A percentile compares a stretch with the other conserved stretches of the same genome.
Evolutionary conservation across 2,329 filamentous ascomycete genomes (phyloP).

Genomic region (Colletotrichum sp.): DNA sequence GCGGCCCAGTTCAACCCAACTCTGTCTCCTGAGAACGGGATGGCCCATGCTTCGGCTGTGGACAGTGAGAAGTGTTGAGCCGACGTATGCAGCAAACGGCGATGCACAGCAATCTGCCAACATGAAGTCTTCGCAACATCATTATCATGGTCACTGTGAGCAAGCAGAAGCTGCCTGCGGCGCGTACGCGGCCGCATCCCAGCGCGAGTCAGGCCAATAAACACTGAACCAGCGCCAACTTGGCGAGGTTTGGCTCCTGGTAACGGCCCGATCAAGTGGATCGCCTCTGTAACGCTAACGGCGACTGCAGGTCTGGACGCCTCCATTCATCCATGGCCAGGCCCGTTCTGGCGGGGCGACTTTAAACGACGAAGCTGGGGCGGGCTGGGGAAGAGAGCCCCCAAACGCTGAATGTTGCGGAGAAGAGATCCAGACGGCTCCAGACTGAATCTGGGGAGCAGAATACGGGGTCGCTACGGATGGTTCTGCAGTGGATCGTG

Average conservation of each 20-base stretch:
- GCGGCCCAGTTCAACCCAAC: neutral
- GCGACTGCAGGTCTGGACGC: neutral
- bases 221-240: neutral
- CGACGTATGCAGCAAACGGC: neutral
- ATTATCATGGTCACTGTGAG: neutral
- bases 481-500: neutral
- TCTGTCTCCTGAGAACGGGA: neutral
- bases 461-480: neutral
- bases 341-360: neutral
- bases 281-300: neutral
- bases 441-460: neutral
- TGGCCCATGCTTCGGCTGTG: neutral
- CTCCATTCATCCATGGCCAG: neutral
- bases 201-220: conserved; percentile 1
- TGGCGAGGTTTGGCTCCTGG: neutral
- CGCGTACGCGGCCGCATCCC: neutral
- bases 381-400: neutral
- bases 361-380: neutral
- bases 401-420: neutral
- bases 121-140: neutral
- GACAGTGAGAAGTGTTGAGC: neutral
- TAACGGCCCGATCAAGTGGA: conserved; percentile 14
- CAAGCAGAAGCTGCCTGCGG: neutral
- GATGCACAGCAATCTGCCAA: neutral
- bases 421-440: neutral